Base-by-base conservation (phyloP, 23 red algal genomes). In the Porphyridium purpureum region DNA sequence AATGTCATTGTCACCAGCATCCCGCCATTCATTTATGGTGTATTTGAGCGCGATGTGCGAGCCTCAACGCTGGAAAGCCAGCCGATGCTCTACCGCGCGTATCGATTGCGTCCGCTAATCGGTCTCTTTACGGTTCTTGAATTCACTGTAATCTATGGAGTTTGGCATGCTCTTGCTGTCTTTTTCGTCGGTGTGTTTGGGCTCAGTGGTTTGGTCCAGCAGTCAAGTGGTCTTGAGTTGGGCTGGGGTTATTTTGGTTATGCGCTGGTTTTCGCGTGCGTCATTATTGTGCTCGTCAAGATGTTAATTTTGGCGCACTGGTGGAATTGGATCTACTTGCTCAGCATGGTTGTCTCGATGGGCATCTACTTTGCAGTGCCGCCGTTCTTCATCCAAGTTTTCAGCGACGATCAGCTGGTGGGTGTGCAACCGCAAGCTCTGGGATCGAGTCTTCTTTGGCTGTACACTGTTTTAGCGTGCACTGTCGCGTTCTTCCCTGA, bases 1-100 rank as follows among this genome's bases (percentile, higher is more conserved):
- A 93, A 93, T 64, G 50, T 63, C 46, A 33, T 81, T 5, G 29
- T 93, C 5, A 93, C 84, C 23, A 47, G 68, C n/a, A 50, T 65
- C 7, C 55, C 66, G 0, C 84, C 84, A 21, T 66, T 93, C 24
- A 49, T 81, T 19, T 80, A 54, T 54, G 84, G 74, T 15, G 57
- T 81, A 11, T 93, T 93, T 70, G 84, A 93, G 60, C 61, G 69
- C 21, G 84, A 93, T 38, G 47, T 93, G 24, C 64, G 74, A 21
- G 84, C 62, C 25, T 31, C 42, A 2, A 82, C 75, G 1, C 54
- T 93, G 21, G 27, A 73, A n/a, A 31, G 57, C 19, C 71, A 74
- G 41, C 84, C 84, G 0, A 44, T 27, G 31, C 69, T 74, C 0
- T 93, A 93, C 47, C 29, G 36, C 7, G 67, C 55, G 27, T 74